Evolutionary conservation across 2,329 filamentous ascomycete genomes (phyloP), one percentile per base, ranked within the genome.

Genomic region (Ceratocystis cacaofunesta): DNA sequence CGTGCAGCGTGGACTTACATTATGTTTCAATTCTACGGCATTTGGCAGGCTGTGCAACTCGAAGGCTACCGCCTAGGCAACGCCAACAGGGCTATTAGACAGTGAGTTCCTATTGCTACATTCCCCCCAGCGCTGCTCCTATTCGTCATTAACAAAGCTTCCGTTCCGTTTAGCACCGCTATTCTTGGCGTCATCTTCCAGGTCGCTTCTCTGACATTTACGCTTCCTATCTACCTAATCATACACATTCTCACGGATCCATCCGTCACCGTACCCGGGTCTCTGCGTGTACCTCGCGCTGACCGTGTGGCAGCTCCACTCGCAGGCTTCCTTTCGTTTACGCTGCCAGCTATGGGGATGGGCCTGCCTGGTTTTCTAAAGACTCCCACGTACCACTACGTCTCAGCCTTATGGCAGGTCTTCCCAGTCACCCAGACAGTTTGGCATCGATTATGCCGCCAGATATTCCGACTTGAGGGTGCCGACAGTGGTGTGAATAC

Each of bases 111-210:
- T 25, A 12, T 25, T 25, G 15, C 17, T 15, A 8, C 7, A 41
- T 46, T 2, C 36, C 8, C 17, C 10, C 22, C 41, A 30, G 43
- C 36, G 8, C 10, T 19, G 19, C 5, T n/a, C n/a, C 2, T 44
- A 7, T 5, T 30, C n/a, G 41, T 5, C 12, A 43, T 43, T 66
- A 50, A 66, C 65, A 32, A 12, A 46, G 15, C 48, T 28, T 15
- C 5, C 12, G 36, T 41, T 12, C 36, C 8, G 10, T 12, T 41
- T 41, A 66, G 65, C 15, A 66, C 65, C 19, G 19, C 25, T 17
- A n/a, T 67, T 22, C 12, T 67, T 30, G 65, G 65, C 22, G 30
- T 67, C 8, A 28, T 67, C 7, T 64, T 63, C 30, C 65, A 67
- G 30, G 10, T 46, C 19, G 22, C 43, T 7, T 64, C 65, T 12